A percentile compares a stretch with the other conserved stretches of the same genome.
Evolutionary conservation across 2,329 filamentous ascomycete genomes (phyloP).

Genomic region (Hortaea werneckii): DNA sequence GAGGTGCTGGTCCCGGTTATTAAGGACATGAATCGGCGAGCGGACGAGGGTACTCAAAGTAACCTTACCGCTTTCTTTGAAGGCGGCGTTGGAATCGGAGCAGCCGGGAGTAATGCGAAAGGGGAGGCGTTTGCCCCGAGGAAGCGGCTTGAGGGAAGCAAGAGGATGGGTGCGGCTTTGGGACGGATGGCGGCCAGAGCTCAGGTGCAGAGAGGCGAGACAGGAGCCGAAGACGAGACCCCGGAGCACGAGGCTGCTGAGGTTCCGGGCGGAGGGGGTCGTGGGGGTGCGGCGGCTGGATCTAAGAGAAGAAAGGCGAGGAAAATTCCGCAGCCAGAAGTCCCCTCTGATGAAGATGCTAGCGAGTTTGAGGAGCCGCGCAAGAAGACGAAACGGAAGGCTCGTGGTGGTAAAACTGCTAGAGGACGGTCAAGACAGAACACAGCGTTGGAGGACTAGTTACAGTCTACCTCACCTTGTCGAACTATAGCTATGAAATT

Average conservation of each 20-base stretch:
- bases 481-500: no score
- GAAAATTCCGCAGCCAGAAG: background rate
- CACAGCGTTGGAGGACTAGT: no score
- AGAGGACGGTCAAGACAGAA: background rate
- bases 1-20: constrained; percentile 95
- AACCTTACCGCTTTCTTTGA: constrained; percentile 94
- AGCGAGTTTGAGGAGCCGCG: constrained; percentile 10
- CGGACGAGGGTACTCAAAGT: constrained; percentile 81
- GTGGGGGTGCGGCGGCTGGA: constrained; percentile 1
- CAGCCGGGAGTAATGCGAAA: constrained; percentile 20
- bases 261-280: background rate
- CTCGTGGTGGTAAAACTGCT: background rate
- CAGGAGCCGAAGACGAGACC: constrained; percentile 1
- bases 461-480: no score
- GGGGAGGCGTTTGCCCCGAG: constrained; percentile 61
- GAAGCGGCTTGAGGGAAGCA: constrained; percentile 54
- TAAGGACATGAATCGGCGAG: constrained; percentile 82
- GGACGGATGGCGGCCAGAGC: constrained; percentile 53
- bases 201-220: constrained; percentile 17
- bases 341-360: constrained; percentile 3
- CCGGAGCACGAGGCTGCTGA: constrained; percentile 2
- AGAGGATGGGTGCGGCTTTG: constrained; percentile 68
- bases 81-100: constrained; percentile 60
- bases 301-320: constrained; percentile 8
- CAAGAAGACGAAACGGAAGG: constrained; percentile 7